A percentile compares a stretch with the other conserved stretches of the same genome.
Conservation (phyloP, 225 moss, liverwort and hornwort genomes). For the Physcomitrellopsis africana region DNA sequence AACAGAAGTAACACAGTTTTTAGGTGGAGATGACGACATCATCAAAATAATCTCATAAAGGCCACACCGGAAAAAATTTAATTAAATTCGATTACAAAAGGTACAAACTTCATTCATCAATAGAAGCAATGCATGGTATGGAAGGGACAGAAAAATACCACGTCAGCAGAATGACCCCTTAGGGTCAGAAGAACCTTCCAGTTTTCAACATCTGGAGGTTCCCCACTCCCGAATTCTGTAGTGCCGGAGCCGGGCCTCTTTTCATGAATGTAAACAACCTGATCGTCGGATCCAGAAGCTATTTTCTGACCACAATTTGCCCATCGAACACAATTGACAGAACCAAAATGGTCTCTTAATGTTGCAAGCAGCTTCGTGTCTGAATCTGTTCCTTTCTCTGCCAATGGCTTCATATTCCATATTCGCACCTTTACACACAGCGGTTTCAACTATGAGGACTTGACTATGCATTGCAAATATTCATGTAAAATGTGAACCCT, state of each 20-base stretch:
- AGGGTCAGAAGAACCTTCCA: constrained; percentile 92
- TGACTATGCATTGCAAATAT: not conserved
- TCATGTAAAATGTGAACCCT: constrained; percentile 22
- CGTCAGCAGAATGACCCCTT: constrained; percentile 91
- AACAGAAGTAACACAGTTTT: too few relatives aligned
- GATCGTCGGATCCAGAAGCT: constrained; percentile 95
- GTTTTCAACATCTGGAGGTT: constrained; percentile 96
- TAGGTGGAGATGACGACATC: too few relatives aligned
- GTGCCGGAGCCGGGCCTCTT: constrained; percentile 93
- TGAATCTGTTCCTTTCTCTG: constrained; percentile 60
- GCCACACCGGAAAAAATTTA: too few relatives aligned
- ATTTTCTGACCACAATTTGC: constrained; percentile 83
- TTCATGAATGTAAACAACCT: constrained; percentile 82
- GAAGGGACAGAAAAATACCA: constrained; percentile 65
- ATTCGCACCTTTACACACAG: constrained; percentile 66
- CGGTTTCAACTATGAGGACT: not conserved
- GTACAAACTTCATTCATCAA: not conserved
- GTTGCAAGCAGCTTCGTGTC: constrained; percentile 82
- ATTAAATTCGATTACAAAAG: too few relatives aligned
- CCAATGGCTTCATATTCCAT: constrained; percentile 88
- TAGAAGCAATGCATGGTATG: not conserved
- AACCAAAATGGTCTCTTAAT: constrained; percentile 94
- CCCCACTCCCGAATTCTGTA: constrained; percentile 96
- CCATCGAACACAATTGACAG: constrained; percentile 98
- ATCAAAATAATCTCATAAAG: too few relatives aligned